Percentiles rank a stretch among this genome's conserved stretches.
Evolutionary conservation across 2,329 filamentous ascomycete genomes (phyloP).

Genomic region (Coniochaeta sp.): DNA sequence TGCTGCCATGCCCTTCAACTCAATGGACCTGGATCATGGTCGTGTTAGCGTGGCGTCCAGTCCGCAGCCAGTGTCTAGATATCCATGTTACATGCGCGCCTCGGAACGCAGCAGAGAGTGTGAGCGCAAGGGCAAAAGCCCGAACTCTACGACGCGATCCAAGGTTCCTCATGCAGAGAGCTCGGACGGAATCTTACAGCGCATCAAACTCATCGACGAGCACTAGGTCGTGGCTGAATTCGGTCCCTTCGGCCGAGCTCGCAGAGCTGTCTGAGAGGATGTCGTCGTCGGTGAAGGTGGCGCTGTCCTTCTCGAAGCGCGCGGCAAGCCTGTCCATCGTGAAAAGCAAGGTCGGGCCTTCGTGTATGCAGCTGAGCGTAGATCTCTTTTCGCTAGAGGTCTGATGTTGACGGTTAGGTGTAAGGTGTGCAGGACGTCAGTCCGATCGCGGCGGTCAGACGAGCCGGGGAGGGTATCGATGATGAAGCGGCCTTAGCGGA

Average conservation of each 20-base stretch:
- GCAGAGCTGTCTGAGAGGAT: neutral
- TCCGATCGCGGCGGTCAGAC: neutral
- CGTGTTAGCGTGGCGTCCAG: neutral
- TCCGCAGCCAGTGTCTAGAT: too few relatives aligned
- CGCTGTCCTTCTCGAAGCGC: neutral
- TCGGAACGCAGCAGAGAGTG: neutral
- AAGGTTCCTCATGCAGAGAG: neutral
- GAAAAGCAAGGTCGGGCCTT: neutral
- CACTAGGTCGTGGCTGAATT: conserved; percentile 33
- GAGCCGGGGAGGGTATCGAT: neutral
- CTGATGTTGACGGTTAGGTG: neutral
- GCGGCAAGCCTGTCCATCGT: neutral
- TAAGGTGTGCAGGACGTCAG: neutral
- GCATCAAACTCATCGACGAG: conserved; percentile 47
- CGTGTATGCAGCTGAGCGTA: neutral
- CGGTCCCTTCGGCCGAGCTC: conserved; percentile 12
- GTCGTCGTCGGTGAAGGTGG: neutral
- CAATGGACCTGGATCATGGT: neutral
- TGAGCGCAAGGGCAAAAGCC: neutral
- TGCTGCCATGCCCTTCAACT: neutral
- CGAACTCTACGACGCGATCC: neutral
- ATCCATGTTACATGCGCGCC: neutral
- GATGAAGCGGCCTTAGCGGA: neutral
- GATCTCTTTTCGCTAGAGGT: neutral
- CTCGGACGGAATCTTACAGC: conserved; percentile 29